Conservation (phyloP, 208 protist genomes). For the Trichomonas gallinae region DNA sequence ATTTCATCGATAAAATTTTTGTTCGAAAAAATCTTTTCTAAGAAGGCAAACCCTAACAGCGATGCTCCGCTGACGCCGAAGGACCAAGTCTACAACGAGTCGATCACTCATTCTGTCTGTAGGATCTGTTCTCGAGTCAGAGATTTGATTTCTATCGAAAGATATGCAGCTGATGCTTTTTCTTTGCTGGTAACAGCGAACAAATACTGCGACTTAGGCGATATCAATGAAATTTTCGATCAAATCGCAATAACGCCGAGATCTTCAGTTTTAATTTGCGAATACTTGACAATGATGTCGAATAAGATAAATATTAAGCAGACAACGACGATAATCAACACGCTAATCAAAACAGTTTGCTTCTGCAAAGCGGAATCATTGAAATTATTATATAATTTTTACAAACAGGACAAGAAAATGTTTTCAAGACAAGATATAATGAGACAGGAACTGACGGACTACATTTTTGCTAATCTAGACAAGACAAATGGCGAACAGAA, state of each 20-base stretch:
- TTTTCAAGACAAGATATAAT: not conserved
- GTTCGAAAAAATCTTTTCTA: not conserved
- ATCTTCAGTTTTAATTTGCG: not conserved
- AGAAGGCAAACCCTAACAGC: not conserved
- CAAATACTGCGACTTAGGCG: not conserved
- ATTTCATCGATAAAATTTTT: not conserved
- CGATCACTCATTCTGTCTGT: not conserved
- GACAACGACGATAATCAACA: not conserved
- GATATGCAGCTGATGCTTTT: not conserved
- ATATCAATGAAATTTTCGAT: not conserved
- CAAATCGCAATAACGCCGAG: not conserved
- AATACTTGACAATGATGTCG: not conserved
- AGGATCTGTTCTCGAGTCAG: not conserved
- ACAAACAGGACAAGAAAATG: not conserved
- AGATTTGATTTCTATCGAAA: not conserved
- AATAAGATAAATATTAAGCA: not conserved
- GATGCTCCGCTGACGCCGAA: not conserved
- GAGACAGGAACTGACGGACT: not conserved
- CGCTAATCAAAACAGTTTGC: not conserved
- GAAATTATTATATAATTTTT: not conserved
- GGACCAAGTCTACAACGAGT: not conserved
- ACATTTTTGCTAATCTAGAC: not conserved
- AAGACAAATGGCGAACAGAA: not conserved
- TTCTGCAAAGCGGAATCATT: not conserved
- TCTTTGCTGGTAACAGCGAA: not conserved